Percentiles rank a stretch among this genome's conserved stretches.
These are phyloP conservation scores for Poronia punctata DNA, from an alignment of 495 filamentous ascomycete genomes.

Conservation along the genomic window DNA sequence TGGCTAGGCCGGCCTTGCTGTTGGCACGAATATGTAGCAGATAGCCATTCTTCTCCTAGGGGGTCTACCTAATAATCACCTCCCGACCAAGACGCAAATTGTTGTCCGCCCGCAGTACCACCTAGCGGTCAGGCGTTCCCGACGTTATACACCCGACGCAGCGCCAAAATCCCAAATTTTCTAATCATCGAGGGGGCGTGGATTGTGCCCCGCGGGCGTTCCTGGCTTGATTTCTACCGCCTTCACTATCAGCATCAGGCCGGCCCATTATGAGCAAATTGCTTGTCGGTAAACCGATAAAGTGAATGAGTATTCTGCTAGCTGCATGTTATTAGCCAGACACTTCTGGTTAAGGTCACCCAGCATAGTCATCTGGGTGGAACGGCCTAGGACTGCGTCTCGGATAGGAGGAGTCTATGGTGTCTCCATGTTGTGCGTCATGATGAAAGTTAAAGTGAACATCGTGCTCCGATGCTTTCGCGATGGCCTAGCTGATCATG, in stretches of 20 bases:
- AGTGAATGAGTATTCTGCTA: constrained; percentile 50
- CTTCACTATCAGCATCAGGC: constrained; percentile 27
- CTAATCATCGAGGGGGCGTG: constrained; percentile 57
- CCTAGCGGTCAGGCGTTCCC: constrained; percentile 74
- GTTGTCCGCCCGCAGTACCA: constrained; percentile 63
- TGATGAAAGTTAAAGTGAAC: constrained; percentile 69
- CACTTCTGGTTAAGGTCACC: constrained; percentile 40
- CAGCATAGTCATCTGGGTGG: constrained; percentile 59
- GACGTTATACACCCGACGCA: constrained; percentile 68
- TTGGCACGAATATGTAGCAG: constrained; percentile 58
- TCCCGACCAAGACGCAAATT: constrained; percentile 55
- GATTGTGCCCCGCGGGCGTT: constrained; percentile 51
- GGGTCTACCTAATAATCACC: constrained; percentile 64
- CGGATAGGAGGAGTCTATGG: constrained; percentile 23
- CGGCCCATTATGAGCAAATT: constrained; percentile 67
- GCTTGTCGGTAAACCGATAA: constrained; percentile 67
- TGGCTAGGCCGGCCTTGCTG: constrained; percentile 44
- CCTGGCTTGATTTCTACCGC: constrained; percentile 9
- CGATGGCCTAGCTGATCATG: constrained; percentile 61
- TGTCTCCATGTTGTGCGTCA: constrained; percentile 58
- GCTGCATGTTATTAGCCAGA: constrained; percentile 39
- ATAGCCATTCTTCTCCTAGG: constrained; percentile 47
- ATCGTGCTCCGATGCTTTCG: constrained; percentile 34
- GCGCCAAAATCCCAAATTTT: constrained; percentile 50
- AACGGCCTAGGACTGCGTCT: constrained; percentile 63